These are phyloP conservation scores for Ceratocystis huliohia DNA, from an alignment of 2,329 filamentous ascomycete species.

Conservation along the genomic window DNA sequence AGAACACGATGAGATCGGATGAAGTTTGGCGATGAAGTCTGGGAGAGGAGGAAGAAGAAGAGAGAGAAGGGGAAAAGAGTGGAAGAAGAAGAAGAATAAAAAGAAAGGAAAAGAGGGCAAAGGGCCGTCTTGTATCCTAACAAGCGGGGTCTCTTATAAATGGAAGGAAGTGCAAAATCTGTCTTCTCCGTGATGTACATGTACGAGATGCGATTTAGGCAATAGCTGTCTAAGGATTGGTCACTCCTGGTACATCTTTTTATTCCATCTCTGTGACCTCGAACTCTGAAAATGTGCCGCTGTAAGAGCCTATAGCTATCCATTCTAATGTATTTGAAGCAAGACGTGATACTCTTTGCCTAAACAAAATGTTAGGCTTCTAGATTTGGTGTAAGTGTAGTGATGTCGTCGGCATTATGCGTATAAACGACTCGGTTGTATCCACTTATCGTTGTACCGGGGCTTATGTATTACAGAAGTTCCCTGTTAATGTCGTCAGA, in stretches of 20 bases:
- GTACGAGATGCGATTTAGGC: background rate
- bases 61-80: background rate
- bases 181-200: background rate
- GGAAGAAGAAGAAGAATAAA: background rate
- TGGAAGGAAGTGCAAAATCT: slow-evolving; percentile 5
- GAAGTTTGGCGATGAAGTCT: background rate
- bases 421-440: background rate
- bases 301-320: background rate
- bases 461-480: background rate
- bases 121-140: background rate
- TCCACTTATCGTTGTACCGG: background rate
- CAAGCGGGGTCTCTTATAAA: background rate
- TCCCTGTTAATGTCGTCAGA: slow-evolving; percentile 9
- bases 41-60: background rate
- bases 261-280: no score
- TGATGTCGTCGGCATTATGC: slow-evolving; percentile 6
- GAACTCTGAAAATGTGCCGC: background rate
- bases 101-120: background rate
- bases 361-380: background rate
- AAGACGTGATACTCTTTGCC: background rate
- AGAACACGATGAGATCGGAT: slow-evolving; percentile 1
- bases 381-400: background rate
- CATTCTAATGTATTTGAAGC: background rate
- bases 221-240: background rate
- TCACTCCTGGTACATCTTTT: no score